Percentiles rank a stretch among this genome's conserved stretches.
Conservation (phyloP, 2,329 filamentous ascomycete species). For the Arthrobotrys musiformis region DNA sequence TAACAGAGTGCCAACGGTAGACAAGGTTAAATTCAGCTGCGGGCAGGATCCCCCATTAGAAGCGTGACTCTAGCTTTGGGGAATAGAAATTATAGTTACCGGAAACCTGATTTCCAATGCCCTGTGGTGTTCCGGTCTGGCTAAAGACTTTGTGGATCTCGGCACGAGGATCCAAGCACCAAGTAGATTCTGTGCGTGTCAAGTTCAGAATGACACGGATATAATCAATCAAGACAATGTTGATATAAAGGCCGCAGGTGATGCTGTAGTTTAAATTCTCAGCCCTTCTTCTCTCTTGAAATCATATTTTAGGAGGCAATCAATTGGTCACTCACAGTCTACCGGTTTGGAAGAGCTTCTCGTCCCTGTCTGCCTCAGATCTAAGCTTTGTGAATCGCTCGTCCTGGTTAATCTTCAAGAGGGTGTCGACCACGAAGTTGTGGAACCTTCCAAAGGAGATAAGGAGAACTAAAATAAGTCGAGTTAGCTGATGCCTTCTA, state of each 20-base stretch:
- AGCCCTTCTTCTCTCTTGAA: neutral
- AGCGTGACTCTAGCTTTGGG: neutral
- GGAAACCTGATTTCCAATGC: conserved; percentile 62
- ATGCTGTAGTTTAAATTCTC: conserved; percentile 59
- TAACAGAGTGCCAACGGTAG: conserved; percentile 62
- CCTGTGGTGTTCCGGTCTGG: conserved; percentile 57
- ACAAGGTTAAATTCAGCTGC: conserved; percentile 62
- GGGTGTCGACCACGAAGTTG: conserved; percentile 63
- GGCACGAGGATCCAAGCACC: conserved; percentile 61
- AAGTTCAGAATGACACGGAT: conserved; percentile 68
- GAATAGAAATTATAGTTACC: conserved; percentile 11
- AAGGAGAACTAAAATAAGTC: conserved; percentile 21
- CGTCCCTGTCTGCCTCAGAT: conserved; percentile 61
- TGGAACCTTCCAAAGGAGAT: conserved; percentile 63
- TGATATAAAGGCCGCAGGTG: conserved; percentile 68
- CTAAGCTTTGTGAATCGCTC: conserved; percentile 60
- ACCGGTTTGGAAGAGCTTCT: conserved; percentile 68
- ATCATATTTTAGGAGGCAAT: neutral
- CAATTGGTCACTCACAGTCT: conserved; percentile 61
- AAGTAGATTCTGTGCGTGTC: conserved; percentile 59
- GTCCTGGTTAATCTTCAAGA: conserved; percentile 65
- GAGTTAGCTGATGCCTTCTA: neutral
- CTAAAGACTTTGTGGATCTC: conserved; percentile 59
- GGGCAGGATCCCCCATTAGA: neutral
- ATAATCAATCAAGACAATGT: conserved; percentile 68